Base-by-base conservation (phyloP, 192 early-diverging fungal genomes). In the Linnemannia zychae region DNA sequence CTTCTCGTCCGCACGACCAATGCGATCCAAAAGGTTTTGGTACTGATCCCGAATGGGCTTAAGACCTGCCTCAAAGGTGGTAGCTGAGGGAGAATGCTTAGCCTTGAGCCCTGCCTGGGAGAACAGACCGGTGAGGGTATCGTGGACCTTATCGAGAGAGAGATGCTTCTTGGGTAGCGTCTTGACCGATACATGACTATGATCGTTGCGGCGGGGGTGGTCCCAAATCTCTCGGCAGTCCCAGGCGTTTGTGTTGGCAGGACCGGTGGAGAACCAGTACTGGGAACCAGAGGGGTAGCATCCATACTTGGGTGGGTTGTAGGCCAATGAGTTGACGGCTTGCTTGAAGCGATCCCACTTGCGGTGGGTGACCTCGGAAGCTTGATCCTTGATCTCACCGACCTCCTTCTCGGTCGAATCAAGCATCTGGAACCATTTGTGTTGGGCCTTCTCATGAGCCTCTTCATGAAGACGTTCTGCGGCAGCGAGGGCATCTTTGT, bases 161-260 rank as follows among this genome's bases (percentile, higher is more conserved):
- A 85, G 52, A 65, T 73, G 46, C 34, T 85, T 85, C 74, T 85
- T 85, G 63, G 83, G 83, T 20, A 85, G 60, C 0, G 48, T 52
- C 74, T 85, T 85, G 60, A 85, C 36, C 6, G 69, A 46, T 0
- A 60, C 73, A 34, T 79, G 83, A 7, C 77, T 44, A 37, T 85
- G 77, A 20, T 85, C 74, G 9, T 73, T 63, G 0, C 78, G 73
- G 9, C 67, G 72, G 15, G 83, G 74, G 17, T 85, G 83, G 33
- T 85, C 83, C 83, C 83, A 85, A 16, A 85, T 73, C 74, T 85
- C 83, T 31, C 83, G 70, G 49, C 83, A 85, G 31, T 85, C 83
- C 83, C 83, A 85, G 24, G 50, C 68, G 0, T 18, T 38, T 11
- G 17, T 53, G 1, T 38, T 20, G 16, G 77, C 68, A 1, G 72